These are phyloP conservation scores for Ophiostoma sp. DNA, from an alignment of 2,329 filamentous ascomycete genomes.

Conservation along the genomic window DNA sequence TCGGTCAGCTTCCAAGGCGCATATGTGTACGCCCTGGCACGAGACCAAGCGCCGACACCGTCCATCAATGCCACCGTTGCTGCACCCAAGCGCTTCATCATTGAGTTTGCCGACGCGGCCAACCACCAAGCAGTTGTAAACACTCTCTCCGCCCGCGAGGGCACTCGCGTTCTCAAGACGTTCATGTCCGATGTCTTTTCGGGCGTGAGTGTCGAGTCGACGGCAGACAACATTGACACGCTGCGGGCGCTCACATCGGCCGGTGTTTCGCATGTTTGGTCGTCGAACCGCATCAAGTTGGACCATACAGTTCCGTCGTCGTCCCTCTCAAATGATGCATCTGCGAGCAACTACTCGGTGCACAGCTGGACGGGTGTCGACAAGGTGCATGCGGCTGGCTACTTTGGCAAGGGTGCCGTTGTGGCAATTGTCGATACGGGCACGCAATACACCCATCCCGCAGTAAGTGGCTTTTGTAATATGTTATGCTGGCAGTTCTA, in stretches of 20 bases:
- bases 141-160: background rate
- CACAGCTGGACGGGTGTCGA: slow-evolving; percentile 32
- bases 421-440: slow-evolving; percentile 33
- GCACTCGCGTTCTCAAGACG: slow-evolving; percentile 19
- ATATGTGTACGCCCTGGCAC: background rate
- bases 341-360: slow-evolving; percentile 30
- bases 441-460: slow-evolving; percentile 31
- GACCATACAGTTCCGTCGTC: slow-evolving; percentile 24
- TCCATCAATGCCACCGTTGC: slow-evolving; percentile 17
- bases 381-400: slow-evolving; percentile 29
- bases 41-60: background rate
- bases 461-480: slow-evolving; percentile 7
- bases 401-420: slow-evolving; percentile 29
- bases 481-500: background rate
- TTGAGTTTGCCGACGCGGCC: slow-evolving; percentile 22
- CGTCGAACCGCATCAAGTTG: slow-evolving; percentile 31
- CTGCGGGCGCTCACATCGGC: slow-evolving; percentile 26
- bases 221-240: slow-evolving; percentile 30
- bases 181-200: slow-evolving; percentile 31
- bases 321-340: slow-evolving; percentile 30
- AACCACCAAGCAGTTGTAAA: background rate
- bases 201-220: slow-evolving; percentile 31
- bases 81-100: slow-evolving; percentile 14
- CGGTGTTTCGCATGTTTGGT: slow-evolving; percentile 32
- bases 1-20: slow-evolving; percentile 4